Base-by-base conservation (phyloP, 805 yeast species). In the Torulaspora microellipsoides region DNA sequence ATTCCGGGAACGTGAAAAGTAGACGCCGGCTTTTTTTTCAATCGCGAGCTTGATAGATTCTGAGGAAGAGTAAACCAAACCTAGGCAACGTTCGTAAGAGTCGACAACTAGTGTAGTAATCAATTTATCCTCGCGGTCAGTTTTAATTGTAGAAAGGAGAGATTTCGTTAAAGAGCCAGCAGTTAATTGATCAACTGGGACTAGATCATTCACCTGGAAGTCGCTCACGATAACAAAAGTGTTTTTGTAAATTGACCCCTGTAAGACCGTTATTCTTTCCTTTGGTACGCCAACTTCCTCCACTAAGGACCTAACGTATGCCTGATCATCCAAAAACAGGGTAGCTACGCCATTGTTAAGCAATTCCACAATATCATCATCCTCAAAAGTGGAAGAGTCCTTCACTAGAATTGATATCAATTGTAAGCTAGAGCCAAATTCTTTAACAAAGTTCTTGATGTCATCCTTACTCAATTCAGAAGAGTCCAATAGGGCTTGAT, bases 61-160 rank as follows among this genome's bases (percentile, higher is more conserved):
- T 33, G 67, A 67, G 0, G 96, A 87, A 0, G 98, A 91, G 68
- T 89, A 93, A 8, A 91, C 97, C 25, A 91, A 73, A 4, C 99
- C 99, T 40, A 93, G 71, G 1, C 90, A 80, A 45, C 81, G 82
- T 46, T 85, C 81, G 43, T 80, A 70, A 29, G 62, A 53, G 53
- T 84, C 88, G 14, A 81, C 78, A 33, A 93, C 95, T 42, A 93
- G 70, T 1, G 99, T 87, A 10, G 97, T 77, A 68, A 68, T 90
- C 34, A 91, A 73, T 0, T 89, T 91, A 64, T 93, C 99, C 4
- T 75, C 69, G 58, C 99, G 81, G 64, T 93, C 99, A 3, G 96
- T 84, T 15, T 72, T 73, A 51, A 86, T 66, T 1, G 78, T 65
- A 10, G 78, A 66, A 15, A 76, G 56, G 43, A 86, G 13, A 3